phyloP scores from a whole-genome alignment of 1,284 basidiomycete species.

The Heterobasidion occidentale region DNA sequence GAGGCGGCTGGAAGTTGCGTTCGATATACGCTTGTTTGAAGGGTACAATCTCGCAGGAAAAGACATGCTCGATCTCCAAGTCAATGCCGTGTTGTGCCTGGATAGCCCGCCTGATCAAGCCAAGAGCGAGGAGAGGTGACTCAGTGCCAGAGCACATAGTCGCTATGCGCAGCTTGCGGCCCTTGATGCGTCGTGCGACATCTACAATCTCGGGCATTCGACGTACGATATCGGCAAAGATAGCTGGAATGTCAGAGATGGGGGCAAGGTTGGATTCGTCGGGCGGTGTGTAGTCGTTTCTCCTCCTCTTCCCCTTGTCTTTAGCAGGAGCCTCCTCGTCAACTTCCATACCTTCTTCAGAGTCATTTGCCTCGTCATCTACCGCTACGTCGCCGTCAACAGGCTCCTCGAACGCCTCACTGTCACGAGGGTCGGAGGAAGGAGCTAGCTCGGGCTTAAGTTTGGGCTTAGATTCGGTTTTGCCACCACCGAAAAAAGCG shows the following conservation, averaged over 20 bases:
- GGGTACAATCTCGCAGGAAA: slow-evolving; percentile 96
- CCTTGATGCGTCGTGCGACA: slow-evolving; percentile 65
- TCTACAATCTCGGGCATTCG: slow-evolving; percentile 62
- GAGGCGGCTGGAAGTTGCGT: slow-evolving; percentile 86
- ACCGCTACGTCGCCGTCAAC: slow-evolving; percentile 12
- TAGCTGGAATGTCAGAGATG: slow-evolving; percentile 73
- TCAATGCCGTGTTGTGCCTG: slow-evolving; percentile 59
- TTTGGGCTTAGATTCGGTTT: slow-evolving; percentile 11
- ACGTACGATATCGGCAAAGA: slow-evolving; percentile 80
- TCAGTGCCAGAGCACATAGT: slow-evolving; percentile 99
- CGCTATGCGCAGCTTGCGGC: slow-evolving; percentile 85
- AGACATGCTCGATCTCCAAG: slow-evolving; percentile 84
- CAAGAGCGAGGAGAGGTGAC: slow-evolving; percentile 85
- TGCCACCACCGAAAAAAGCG: slow-evolving; percentile 4
- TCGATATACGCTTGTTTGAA: slow-evolving; percentile 99
- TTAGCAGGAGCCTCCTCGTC: slow-evolving; percentile 14
- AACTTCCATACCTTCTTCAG: slow-evolving; percentile 13
- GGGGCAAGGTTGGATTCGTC: slow-evolving; percentile 69
- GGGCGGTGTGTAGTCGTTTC: slow-evolving; percentile 19
- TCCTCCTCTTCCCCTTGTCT: slow-evolving; percentile 7
- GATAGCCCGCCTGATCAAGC: slow-evolving; percentile 74
- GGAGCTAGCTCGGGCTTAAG: slow-evolving; percentile 11
- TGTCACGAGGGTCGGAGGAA: slow-evolving; percentile 15
- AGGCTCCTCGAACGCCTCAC: slow-evolving; percentile 13
- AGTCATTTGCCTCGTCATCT: slow-evolving; percentile 16